Evolutionary conservation across 1,139 yeast genomes (phyloP).

Genomic region (Lodderomyces jiufengensis): DNA sequence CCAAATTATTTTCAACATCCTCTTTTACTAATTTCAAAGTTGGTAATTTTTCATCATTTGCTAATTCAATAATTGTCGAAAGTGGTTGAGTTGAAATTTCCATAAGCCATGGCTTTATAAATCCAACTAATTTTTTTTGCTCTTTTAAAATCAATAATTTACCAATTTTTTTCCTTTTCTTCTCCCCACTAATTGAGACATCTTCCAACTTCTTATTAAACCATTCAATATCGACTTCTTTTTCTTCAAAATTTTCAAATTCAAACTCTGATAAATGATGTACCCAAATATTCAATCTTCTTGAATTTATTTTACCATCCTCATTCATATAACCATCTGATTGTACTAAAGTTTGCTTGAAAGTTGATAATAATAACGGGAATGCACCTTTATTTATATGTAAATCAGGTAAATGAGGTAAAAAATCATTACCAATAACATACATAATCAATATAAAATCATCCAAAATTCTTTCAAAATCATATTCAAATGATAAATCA

Average conservation of each 20-base stretch:
- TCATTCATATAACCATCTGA: conserved; percentile 86
- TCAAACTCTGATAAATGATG: conserved; percentile 67
- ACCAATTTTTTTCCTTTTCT: conserved; percentile 63
- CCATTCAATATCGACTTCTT: conserved; percentile 88
- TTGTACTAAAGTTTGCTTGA: conserved; percentile 71
- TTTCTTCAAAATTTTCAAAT: conserved; percentile 74
- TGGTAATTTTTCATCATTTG: conserved; percentile 46
- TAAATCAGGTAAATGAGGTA: conserved; percentile 95
- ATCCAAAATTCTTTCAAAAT: conserved; percentile 86
- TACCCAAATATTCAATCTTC: conserved; percentile 71
- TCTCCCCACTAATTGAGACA: conserved; percentile 70
- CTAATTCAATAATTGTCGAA: conserved; percentile 29
- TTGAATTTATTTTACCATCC: conserved; percentile 73
- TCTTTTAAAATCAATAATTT: conserved; percentile 64
- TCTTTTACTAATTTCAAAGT: conserved; percentile 46
- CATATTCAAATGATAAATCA: conserved; percentile 64
- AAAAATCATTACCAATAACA: conserved; percentile 96
- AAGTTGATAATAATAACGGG: conserved; percentile 82
- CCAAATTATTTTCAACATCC: conserved; percentile 47
- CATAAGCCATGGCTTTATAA: conserved; percentile 67
- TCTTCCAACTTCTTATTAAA: conserved; percentile 80
- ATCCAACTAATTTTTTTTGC: conserved; percentile 64
- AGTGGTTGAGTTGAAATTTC: conserved; percentile 32
- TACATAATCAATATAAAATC: conserved; percentile 91
- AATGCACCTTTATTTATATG: conserved; percentile 95